Evolutionary conservation across 108 stramenopile genomes (phyloP).

Genomic region (Mediolabrus comicus): DNA sequence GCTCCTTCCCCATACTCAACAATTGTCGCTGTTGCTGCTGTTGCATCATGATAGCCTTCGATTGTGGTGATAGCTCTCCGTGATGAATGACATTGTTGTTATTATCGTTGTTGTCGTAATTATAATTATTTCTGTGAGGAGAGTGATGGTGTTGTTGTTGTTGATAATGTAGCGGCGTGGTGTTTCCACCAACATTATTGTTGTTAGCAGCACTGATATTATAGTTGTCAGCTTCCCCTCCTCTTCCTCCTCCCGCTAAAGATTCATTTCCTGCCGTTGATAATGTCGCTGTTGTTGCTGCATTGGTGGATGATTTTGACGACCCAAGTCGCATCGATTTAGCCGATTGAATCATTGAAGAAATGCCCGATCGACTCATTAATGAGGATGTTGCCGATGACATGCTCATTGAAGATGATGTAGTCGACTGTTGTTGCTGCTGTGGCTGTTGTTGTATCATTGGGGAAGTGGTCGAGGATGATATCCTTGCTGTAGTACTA

Average conservation of each 20-base stretch:
- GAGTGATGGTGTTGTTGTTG: too few relatives aligned
- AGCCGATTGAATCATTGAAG: constrained; percentile 35
- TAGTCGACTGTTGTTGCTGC: background rate
- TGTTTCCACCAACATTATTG: background rate
- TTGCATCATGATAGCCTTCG: constrained; percentile 3
- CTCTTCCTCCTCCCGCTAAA: background rate
- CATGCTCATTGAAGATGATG: background rate
- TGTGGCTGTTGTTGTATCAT: constrained; percentile 4
- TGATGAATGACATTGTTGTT: background rate
- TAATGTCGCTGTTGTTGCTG: too few relatives aligned
- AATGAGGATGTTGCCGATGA: constrained; percentile 9
- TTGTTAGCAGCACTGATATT: background rate
- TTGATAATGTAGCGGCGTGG: too few relatives aligned
- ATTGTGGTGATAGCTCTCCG: background rate
- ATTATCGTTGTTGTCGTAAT: background rate
- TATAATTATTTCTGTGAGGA: too few relatives aligned
- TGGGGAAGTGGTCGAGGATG: too few relatives aligned
- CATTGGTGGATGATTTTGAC: too few relatives aligned
- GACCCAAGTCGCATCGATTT: too few relatives aligned
- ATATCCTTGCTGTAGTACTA: too few relatives aligned
- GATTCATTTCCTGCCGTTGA: too few relatives aligned
- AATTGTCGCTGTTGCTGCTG: constrained; percentile 11
- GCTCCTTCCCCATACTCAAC: background rate
- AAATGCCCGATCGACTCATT: constrained; percentile 34
- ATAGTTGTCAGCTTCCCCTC: background rate